These are phyloP conservation scores for Rutstroemia sp. DNA, from an alignment of 2,329 filamentous ascomycete species.

Conservation along the genomic window DNA sequence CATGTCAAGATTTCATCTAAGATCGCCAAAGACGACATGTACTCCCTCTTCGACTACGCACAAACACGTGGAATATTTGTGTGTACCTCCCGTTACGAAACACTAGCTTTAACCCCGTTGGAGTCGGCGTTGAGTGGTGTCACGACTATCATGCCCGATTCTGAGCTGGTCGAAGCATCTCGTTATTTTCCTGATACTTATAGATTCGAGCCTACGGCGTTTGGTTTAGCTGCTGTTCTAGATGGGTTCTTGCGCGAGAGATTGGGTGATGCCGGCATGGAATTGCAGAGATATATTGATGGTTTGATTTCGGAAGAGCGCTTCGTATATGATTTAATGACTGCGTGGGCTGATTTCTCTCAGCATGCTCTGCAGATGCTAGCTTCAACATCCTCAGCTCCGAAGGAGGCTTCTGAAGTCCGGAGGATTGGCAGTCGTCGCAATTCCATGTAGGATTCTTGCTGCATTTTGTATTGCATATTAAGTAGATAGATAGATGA, in stretches of 20 bases:
- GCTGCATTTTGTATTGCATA: too few species aligned
- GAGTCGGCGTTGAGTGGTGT: conserved; percentile 13
- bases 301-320: conserved; percentile 6
- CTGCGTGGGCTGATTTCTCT: conserved; percentile 7
- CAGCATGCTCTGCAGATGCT: conserved; percentile 4
- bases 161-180: conserved; percentile 11
- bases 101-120: conserved; percentile 13
- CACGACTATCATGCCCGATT: conserved; percentile 12
- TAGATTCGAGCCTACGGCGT: conserved; percentile 5
- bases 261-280: not conserved
- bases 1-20: conserved; percentile 12
- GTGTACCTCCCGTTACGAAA: conserved; percentile 15
- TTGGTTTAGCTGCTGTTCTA: not conserved
- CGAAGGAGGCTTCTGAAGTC: not conserved
- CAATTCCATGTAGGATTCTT: conserved; percentile 4
- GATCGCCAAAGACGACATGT: conserved; percentile 13
- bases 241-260: not conserved
- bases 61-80: conserved; percentile 11
- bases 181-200: conserved; percentile 11
- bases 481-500: too few species aligned
- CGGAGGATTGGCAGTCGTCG: conserved; percentile 1
- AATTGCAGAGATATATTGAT: conserved; percentile 4
- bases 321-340: conserved; percentile 5
- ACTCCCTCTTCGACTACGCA: conserved; percentile 11
- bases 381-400: not conserved